Base-by-base conservation (phyloP, 306 rosid species). In the Sophora flavescens region DNA sequence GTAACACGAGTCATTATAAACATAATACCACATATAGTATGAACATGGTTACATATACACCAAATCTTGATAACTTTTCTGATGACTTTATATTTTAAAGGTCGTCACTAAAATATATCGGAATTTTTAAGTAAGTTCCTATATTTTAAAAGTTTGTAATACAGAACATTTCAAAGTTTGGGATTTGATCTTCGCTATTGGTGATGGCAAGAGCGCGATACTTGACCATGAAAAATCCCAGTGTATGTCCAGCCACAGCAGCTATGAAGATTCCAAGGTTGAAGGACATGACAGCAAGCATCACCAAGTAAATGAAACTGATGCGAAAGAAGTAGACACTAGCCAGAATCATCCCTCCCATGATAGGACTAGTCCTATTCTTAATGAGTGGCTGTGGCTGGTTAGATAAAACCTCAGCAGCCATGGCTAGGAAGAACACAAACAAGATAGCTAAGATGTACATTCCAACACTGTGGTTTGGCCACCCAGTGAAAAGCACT, bases 221-320 rank as follows among this genome's bases (percentile, higher is more conserved):
- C 76, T 82, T 86, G 18, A 86, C 65, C 0, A 90, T 6, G 18
- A 87, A 90, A 80, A 84, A 87, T 9, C 97, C 96, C 4, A 86
- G 32, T n/a, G 89, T 11, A 58, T 92, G 97, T 7, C 97, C 93
- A 1, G 72, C 42, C 38, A 92, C 80, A 2, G 91, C 97, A 10
- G 90, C 91, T 17, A 92, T 73, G 71, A 92, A 88, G 76, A 92
- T 83, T 50, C 96, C 92, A 0, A 35, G 32, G 6, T 92, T 92
- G 76, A 90, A 88, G 65, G 97, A 88, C 97, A 92, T 92, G 28
- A 92, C 89, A 5, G 91, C 65, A 42, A 90, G 88, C 97, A 92
- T 92, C 3, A 92, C 80, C 56, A 90, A 76, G 87, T 90, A 92
- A 51, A 42, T 8, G 50, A 90, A 84, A 36, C 83, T 44, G 5